Percentiles rank a stretch among this genome's conserved stretches.
Evolutionary conservation across 331 rosid species (phyloP).

Genomic region (Stylosanthes scabra): DNA sequence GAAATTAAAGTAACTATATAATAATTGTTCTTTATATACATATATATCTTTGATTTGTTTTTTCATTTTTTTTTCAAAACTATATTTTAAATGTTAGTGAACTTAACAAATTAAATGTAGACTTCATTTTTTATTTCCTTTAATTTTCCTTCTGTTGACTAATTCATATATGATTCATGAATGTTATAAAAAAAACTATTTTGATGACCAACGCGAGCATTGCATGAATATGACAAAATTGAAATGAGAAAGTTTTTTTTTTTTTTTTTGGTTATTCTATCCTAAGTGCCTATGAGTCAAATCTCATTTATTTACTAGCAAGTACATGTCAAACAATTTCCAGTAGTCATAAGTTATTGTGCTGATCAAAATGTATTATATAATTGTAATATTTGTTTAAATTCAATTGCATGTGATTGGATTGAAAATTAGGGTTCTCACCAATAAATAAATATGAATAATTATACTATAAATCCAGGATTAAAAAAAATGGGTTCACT

Average conservation of each 20-base stretch:
- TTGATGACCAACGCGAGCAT: background rate
- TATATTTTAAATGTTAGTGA: conserved; percentile 20
- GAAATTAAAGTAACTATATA: conserved; percentile 46
- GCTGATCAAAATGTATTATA: too few species aligned
- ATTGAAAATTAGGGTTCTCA: background rate
- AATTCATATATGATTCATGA: conserved; percentile 1
- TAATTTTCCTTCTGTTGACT: background rate
- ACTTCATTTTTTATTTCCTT: background rate
- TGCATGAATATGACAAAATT: background rate
- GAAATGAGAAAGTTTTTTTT: background rate
- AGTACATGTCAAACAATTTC: background rate
- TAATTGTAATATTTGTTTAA: background rate
- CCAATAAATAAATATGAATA: background rate
- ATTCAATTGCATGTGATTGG: background rate
- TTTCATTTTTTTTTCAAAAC: background rate
- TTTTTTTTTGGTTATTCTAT: background rate
- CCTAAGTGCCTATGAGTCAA: background rate
- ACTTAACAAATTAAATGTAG: conserved; percentile 21
- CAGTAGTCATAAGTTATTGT: background rate
- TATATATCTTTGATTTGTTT: conserved; percentile 5
- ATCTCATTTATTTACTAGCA: background rate
- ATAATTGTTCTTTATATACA: conserved; percentile 35
- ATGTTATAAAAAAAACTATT: background rate
- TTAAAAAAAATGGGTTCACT: too few species aligned
- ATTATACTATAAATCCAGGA: background rate